Evolutionary conservation across 192 early-diverging fungal species (phyloP), one percentile per base, ranked within the genome.

Genomic region (Backusella luteola): DNA sequence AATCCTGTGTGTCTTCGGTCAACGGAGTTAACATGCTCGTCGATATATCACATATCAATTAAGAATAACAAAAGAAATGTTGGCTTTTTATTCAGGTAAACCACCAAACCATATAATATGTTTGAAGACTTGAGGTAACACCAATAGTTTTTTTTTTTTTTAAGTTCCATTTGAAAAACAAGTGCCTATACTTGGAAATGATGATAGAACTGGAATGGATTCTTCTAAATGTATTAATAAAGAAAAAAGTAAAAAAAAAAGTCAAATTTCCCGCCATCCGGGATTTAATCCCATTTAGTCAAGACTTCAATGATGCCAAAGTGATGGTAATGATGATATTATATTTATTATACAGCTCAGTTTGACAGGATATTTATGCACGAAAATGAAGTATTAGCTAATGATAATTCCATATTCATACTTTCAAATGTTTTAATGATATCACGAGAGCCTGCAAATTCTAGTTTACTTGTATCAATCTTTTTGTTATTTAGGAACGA

Each of bases 401-500:
- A 23, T 3, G 53, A 59, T 23, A 59, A 23, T 23, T 59, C 23
- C 11, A 59, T 26, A 59, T 26, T 26, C 21, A 59, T 59, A 59
- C 53, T 59, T 59, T 59, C 53, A 59, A 59, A 59, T 12, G 53
- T 59, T 59, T 59, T 59, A 19, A 59, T 59, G n/a, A 59, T 59
- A 26, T 59, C 53, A 14, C 23, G 53, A 59, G 53, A 59, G 8
- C 53, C 53, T 59, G 53, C 53, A 26, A 59, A 59, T 11, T 59
- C 53, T 26, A 59, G 23, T 26, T 59, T 59, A 59, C 53, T 59
- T 59, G 53, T 59, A 59, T 59, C 53, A 26, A 59, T 59, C 11
- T 59, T 59, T 26, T 59, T 59, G 53, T 29, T 59, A 26, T 59
- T 59, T 59, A 26, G 53, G 23, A 26, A 23, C 23, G 53, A 23